Base-by-base conservation (phyloP, 1,284 basidiomycete species). In the Hymenochaete sp. region DNA sequence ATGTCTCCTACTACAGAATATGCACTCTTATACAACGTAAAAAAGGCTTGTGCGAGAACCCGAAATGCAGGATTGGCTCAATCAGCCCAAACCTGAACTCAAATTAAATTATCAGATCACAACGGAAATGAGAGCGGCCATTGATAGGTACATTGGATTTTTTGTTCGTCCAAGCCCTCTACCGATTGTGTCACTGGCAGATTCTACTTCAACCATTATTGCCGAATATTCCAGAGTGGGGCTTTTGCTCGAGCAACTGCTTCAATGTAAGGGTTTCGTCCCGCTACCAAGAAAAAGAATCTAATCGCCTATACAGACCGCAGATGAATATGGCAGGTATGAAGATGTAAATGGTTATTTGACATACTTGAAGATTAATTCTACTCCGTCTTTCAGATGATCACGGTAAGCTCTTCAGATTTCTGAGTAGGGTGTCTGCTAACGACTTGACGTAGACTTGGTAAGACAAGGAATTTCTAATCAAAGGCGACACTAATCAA, bases 171-270 rank as follows among this genome's bases (percentile, higher is more conserved):
- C n/a, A n/a, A n/a, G 13, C 7, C 28, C 14, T 35, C 4, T 10
- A n/a, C n/a, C 14, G 21, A n/a, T 5, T 33, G 42, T 13, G 16
- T 25, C 26, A 21, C 19, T 28, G 93, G 98, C 59, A 75, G 92
- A 38, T 89, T 84, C 58, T 80, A 77, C 60, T 93, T 92, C 72
- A 88, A 85, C 55, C 92, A 96, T 59, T 98, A 97, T 64, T 93
- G 89, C 56, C 74, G 82, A 43, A 64, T 71, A 42, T 98, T 96
- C 67, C 74, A 92, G 48, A 78, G 77, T 38, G 93, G 93, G 6
- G 91, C 91, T 0, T 98, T 98, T 62, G 89, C 90, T 1, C 72
- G 85, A 45, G 92, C 93, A 3, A 97, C 96, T 61, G 81, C 87
- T 46, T 82, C 93, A 10, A 97, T 97, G 93, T 89, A 59, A 11